Evolutionary conservation across 202 grass and related monocot genomes (phyloP).

Genomic region (Eragrostis tef): DNA sequence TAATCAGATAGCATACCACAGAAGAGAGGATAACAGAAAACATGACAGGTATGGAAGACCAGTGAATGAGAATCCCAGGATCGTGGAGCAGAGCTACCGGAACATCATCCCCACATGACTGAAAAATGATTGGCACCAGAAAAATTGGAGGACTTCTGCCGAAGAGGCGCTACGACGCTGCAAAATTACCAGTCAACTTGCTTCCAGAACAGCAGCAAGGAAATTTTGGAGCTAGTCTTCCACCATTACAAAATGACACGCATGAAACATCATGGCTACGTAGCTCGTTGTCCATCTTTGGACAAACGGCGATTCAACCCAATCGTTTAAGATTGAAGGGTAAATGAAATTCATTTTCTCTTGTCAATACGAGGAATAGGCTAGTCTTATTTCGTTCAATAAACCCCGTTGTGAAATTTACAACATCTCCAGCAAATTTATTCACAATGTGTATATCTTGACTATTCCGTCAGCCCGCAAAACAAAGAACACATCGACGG

Average conservation of each 20-base stretch:
- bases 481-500: not conserved
- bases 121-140: not conserved
- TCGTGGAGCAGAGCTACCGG: constrained; percentile 61
- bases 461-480: not conserved
- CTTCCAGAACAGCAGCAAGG: not conserved
- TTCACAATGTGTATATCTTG: not conserved
- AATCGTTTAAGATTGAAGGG: not conserved
- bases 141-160: not conserved
- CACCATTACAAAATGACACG: not conserved
- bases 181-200: not conserved
- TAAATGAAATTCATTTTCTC: not conserved
- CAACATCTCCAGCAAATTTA: not conserved
- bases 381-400: not conserved
- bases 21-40: too few relatives aligned
- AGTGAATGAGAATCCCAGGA: constrained; percentile 35
- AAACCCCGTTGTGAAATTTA: not conserved
- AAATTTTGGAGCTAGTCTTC: not conserved
- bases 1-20: not conserved
- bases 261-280: not conserved
- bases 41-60: not conserved
- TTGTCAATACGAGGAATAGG: not conserved
- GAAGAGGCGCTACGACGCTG: not conserved
- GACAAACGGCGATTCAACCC: not conserved
- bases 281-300: not conserved
- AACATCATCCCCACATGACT: constrained; percentile 20